Base-by-base conservation (phyloP, 2,329 filamentous ascomycete genomes). In the Verticillium longisporum region DNA sequence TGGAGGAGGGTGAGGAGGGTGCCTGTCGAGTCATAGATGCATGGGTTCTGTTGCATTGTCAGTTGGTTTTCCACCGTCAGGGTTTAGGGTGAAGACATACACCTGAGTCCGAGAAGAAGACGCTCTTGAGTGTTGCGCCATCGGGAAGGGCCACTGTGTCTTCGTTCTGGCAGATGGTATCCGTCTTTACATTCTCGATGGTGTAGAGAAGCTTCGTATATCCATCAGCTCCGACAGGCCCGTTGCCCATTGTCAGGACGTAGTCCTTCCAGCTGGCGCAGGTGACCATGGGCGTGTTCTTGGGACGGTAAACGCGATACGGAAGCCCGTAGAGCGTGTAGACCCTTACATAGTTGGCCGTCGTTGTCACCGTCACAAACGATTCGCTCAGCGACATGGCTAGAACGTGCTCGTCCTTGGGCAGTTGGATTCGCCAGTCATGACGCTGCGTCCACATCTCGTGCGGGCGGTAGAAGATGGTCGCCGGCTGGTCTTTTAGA, bases 201-300 rank as follows among this genome's bases (percentile, higher is more conserved):
- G 91, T 93, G 77, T 98, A 99, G 9, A 91, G 79, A 32, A 99
- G 82, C 54, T 88, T 88, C 0, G 92, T 87, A 61, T 82, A 84
- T 18, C 95, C 94, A 70, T 95, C 88, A 10, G 87, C 84, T 13
- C 88, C 88, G 37, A 96, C 84, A 0, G 95, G 87, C 0, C 96
- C 96, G 68, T 99, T 99, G 60, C 94, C 94, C 67, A 99, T 86
- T 0, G 93, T 97, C 71, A 98, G 83, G n/a, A 99, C 88, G 73
- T 98, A 98, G 78, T 99, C 92, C 66, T 89, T 84, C 91, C 91
- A 98, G 67, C 92, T 94, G 0, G 92, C 92, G 70, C 95, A 99
- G 0, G 92, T 95, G 21, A 99, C 92, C 58, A 91, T 90, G 1
- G 94, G 93, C 2, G 85, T 86, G 74, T 89, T 93, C 78, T 98